Base-by-base conservation (phyloP, 176 grass and related monocot species). In the Bromus sterilis region DNA sequence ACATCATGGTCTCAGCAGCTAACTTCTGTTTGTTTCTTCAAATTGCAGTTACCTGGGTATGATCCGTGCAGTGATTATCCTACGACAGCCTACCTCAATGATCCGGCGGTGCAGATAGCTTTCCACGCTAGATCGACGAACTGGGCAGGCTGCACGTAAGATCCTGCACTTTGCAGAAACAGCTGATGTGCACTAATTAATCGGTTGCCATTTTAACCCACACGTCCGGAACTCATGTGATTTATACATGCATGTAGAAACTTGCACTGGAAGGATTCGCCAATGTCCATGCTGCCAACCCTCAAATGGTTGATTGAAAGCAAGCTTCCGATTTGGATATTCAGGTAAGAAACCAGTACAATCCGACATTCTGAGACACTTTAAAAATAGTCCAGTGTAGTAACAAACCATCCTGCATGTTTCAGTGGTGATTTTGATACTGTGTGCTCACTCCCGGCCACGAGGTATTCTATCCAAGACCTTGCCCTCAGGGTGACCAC, bases 311-410 rank as follows among this genome's bases (percentile, higher is more conserved):
- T 79, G 18, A 33, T 79, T 11, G 20, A 65, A 41, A 48, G 25
- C 33, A 86, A 32, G 68, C 53, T 32, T 4, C 64, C 60, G 2
- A 44, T 86, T 10, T 87, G 69, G 85, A 36, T 87, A 43, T 87
- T 71, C 51, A 86, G 84, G 76, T 81, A 86, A 15, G 8, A 71
- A 0, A 30, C 4, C 8, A 29, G 8, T 26, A 29, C 24, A 21
- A 53, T 21, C 48, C 6, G 11, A 71, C 29, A 29, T 16, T 28
- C 24, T 30, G 7, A 72, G 4, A 72, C 26, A 28, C 23, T 44
- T 18, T 13, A 42, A 23, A 71, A 16, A 24, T 16, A 43, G 11
- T 9, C n/a, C 3, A 20, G 56, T 7, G 56, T 7, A 26, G n/a
- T 21, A 78, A n/a, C 18, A 14, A 41, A 72, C 5, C 48, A 8